A percentile compares a stretch with the other conserved stretches of the same genome.
phyloP scores from a whole-genome alignment of 345 rosid genomes.

The Heritiera fomes region DNA sequence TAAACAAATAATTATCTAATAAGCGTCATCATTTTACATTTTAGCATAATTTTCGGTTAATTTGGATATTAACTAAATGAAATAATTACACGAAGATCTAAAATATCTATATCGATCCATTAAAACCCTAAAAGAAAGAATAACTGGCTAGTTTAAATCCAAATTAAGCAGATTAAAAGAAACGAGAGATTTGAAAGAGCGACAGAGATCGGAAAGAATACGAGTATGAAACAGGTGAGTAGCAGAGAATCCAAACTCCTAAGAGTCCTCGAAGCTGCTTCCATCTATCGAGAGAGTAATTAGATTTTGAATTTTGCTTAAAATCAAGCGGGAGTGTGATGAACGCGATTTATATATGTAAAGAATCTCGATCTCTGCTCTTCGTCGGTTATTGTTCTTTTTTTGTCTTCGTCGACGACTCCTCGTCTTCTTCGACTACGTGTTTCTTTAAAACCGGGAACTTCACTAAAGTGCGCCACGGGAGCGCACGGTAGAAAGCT shows the following conservation, averaged over 20 bases:
- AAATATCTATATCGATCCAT: not conserved
- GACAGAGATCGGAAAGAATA: constrained; percentile 16
- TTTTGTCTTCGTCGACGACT: not conserved
- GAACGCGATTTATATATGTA: constrained; percentile 1
- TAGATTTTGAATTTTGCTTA: constrained; percentile 7
- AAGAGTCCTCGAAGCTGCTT: constrained; percentile 23
- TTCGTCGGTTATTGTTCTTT: not conserved
- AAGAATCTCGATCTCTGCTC: not conserved
- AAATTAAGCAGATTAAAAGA: not conserved
- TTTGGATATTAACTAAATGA: not conserved
- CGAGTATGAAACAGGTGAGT: constrained; percentile 32
- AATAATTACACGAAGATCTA: not conserved
- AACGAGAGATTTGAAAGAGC: not conserved
- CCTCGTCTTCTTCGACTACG: not conserved
- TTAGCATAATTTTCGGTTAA: not conserved
- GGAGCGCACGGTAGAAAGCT: not conserved
- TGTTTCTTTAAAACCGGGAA: constrained; percentile 3
- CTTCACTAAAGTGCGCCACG: not conserved
- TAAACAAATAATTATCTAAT: not conserved
- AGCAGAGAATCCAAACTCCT: constrained; percentile 26
- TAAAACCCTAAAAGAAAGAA: constrained; percentile 5
- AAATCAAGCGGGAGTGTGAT: constrained; percentile 8
- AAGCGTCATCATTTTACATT: not conserved
- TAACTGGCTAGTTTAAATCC: not conserved
- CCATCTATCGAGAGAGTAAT: constrained; percentile 32